Evolutionary conservation across 2,329 filamentous ascomycete genomes (phyloP), one percentile per base, ranked within the genome.

Genomic region (Exophiala viscosa): DNA sequence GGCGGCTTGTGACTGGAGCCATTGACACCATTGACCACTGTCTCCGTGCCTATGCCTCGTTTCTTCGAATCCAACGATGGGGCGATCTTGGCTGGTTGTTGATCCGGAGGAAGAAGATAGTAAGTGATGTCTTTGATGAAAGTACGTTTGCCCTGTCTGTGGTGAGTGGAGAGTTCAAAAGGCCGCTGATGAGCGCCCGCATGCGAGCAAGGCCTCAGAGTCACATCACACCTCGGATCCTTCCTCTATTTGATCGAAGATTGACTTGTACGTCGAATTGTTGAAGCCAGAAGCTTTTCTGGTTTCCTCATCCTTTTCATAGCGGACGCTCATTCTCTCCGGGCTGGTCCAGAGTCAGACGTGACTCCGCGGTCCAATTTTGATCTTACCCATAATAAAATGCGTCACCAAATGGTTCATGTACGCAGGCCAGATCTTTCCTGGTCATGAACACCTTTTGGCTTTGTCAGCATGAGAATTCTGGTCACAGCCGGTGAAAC

Each of bases 71-170:
- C 66, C 45, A 96, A 78, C n/a, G 90, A 96, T 2, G 88, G 87
- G 8, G 89, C 90, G 55, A 93, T 83, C 44, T 76, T 77, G 45
- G 88, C 81, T 11, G 81, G 76, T 64, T 86, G 80, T 42, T 79
- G 77, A 58, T 87, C 76, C 3, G 89, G 88, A 4, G 90, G 87
- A 59, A 95, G 78, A 60, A 96, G 78, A 70, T 97, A 97, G 72
- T 96, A 87, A 50, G 88, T 86, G 75, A 97, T 99, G 70, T 97
- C 93, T 72, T 99, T 99, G 80, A 99, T 93, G 75, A 97, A 96
- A 64, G 95, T 76, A 63, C 92, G 88, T 76, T 95, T 96, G 65
- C 85, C 87, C 88, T 95, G 57, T 62, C 66, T 64, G 51, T 66
- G 67, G 71, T 78, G 69, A 75, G 71, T 69, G 52, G 17, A 5